Percentiles rank a stretch among this genome's conserved stretches.
Conservation (phyloP, 129 eudicot genomes). For the Artemisia annua region DNA sequence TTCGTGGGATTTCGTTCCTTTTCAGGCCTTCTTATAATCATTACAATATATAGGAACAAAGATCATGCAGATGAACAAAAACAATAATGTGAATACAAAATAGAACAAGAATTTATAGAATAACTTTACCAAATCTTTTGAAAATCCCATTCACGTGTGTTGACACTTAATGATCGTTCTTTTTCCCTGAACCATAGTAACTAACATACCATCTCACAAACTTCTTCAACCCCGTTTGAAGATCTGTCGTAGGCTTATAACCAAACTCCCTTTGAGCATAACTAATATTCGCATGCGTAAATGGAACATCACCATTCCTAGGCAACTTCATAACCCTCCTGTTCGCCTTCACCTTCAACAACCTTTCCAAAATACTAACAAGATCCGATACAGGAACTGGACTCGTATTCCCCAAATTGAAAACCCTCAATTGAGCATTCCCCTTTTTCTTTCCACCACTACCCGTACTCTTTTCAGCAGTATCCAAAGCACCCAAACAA, state of each 20-base stretch:
- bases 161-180: conserved; percentile 53
- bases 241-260: conserved; percentile 81
- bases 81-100: conserved; percentile 53
- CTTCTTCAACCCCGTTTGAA: conserved; percentile 86
- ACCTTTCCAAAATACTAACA: conserved; percentile 74
- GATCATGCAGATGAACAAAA: conserved; percentile 38
- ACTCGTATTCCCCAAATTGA: conserved; percentile 81
- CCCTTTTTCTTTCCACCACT: conserved; percentile 94
- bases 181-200: conserved; percentile 72
- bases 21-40: conserved; percentile 40
- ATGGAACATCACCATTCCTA: conserved; percentile 82
- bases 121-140: conserved; percentile 31
- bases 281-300: conserved; percentile 83
- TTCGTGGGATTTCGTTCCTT: conserved; percentile 34
- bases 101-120: conserved; percentile 51
- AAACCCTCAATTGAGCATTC: conserved; percentile 67
- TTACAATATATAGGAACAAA: conserved; percentile 48
- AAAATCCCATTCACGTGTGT: conserved; percentile 20
- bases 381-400: conserved; percentile 82
- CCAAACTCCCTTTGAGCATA: conserved; percentile 75
- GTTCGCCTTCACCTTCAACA: conserved; percentile 78
- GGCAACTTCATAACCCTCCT: conserved; percentile 64
- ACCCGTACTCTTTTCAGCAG: conserved; percentile 90
- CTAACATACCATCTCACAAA: conserved; percentile 81
- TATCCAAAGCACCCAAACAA: conserved; percentile 83